Evolutionary conservation across 495 filamentous ascomycete genomes (phyloP).

Genomic region (Penicillium desertorum): DNA sequence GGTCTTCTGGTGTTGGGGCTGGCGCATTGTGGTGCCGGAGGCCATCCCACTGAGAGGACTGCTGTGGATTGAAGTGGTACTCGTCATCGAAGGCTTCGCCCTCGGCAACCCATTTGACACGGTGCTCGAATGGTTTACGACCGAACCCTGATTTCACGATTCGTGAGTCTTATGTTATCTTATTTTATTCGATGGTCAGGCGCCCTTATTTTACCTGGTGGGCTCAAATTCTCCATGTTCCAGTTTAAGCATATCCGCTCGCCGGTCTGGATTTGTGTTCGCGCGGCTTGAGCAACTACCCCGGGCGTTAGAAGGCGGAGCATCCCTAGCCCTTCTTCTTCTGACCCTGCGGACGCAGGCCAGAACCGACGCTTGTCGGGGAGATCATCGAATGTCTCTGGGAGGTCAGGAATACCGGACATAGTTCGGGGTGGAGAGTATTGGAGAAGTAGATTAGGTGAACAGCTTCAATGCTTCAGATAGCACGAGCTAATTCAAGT

Average conservation of each 20-base stretch:
- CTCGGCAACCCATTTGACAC: constrained; percentile 52
- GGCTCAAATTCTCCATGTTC: constrained; percentile 50
- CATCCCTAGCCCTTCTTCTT: constrained; percentile 56
- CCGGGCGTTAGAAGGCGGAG: constrained; percentile 50
- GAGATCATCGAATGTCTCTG: constrained; percentile 49
- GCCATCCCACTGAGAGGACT: constrained; percentile 76
- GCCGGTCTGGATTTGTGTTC: constrained; percentile 49
- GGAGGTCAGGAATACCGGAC: constrained; percentile 27
- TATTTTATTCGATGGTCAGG: not conserved
- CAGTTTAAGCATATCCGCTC: constrained; percentile 53
- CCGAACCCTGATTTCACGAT: constrained; percentile 43
- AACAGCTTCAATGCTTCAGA: not conserved
- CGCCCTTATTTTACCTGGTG: constrained; percentile 32
- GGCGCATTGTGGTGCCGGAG: constrained; percentile 58
- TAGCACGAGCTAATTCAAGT: no score
- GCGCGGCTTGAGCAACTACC: constrained; percentile 47
- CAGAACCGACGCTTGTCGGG: constrained; percentile 51
- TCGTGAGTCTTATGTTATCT: not conserved
- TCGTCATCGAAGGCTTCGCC: constrained; percentile 64
- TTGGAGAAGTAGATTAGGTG: not conserved
- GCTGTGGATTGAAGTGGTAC: constrained; percentile 73
- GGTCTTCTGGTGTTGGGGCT: constrained; percentile 35
- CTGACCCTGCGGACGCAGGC: constrained; percentile 44
- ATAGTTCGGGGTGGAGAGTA: constrained; percentile 13
- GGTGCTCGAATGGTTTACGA: constrained; percentile 56